Evolutionary conservation across 768 basidiomycete genomes (phyloP).

Genomic region (Cystoderma amianthinum): DNA sequence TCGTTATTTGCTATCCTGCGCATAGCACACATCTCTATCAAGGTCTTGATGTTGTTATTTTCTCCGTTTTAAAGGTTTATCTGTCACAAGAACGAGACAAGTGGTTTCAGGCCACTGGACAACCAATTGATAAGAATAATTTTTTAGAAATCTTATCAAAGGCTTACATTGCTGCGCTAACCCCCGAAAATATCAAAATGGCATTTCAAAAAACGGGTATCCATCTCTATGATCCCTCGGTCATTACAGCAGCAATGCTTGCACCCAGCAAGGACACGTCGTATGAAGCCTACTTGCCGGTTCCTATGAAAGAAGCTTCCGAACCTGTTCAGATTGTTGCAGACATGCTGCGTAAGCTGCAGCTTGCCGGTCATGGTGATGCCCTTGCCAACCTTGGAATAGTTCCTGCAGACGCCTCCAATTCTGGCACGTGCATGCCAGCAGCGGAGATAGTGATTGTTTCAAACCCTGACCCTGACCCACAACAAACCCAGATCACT

Average conservation of each 20-base stretch:
- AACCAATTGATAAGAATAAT: constrained; percentile 14
- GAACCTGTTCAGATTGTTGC: too few relatives aligned
- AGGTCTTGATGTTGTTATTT: constrained; percentile 22
- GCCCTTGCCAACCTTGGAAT: too few relatives aligned
- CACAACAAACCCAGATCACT: too few relatives aligned
- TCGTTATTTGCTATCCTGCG: constrained; percentile 27
- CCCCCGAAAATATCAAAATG: constrained; percentile 11
- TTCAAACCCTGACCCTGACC: too few relatives aligned
- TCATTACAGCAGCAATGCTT: constrained; percentile 15
- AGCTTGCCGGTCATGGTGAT: too few relatives aligned
- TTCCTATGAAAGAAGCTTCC: too few relatives aligned
- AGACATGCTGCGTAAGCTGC: too few relatives aligned
- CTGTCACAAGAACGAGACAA: constrained; percentile 13
- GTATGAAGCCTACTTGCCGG: too few relatives aligned
- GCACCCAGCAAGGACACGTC: constrained; percentile 8
- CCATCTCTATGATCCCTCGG: constrained; percentile 15
- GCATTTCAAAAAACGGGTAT: constrained; percentile 24
- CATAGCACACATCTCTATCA: constrained; percentile 27
- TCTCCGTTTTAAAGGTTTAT: constrained; percentile 15
- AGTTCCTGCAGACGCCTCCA: too few relatives aligned
- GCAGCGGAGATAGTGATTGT: too few relatives aligned
- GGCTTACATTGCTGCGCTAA: constrained; percentile 15
- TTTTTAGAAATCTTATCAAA: constrained; percentile 17
- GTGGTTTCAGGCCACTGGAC: constrained; percentile 2
- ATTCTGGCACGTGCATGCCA: too few relatives aligned